These are phyloP conservation scores for Pestalotiopsis sp. DNA, from an alignment of 2,329 filamentous ascomycete species.

Conservation along the genomic window DNA sequence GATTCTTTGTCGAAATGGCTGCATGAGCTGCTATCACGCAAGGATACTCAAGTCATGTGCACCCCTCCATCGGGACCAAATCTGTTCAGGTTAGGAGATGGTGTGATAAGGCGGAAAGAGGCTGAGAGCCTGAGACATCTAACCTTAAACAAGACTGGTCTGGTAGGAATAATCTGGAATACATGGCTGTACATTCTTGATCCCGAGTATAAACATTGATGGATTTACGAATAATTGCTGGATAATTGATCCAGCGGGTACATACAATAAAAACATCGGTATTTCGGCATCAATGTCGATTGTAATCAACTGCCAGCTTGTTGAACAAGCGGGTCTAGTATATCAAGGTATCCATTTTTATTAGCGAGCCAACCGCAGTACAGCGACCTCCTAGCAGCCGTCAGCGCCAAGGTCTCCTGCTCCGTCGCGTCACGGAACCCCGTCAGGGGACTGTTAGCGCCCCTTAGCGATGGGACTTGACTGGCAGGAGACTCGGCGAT, in stretches of 20 bases:
- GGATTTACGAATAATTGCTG: too few species aligned
- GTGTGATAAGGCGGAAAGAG: not conserved
- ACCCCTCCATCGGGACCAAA: not conserved
- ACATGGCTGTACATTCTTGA: too few species aligned
- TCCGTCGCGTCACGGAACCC: not conserved
- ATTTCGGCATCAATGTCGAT: not conserved
- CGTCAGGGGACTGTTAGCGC: conserved; percentile 11
- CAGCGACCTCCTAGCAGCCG: not conserved
- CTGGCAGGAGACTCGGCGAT: not conserved
- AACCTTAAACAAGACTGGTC: too few species aligned
- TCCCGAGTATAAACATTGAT: too few species aligned
- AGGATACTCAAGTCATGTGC: not conserved
- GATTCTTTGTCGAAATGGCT: not conserved
- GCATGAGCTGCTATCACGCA: not conserved
- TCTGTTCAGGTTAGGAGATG: not conserved
- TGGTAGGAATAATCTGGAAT: too few species aligned
- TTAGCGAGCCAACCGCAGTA: not conserved
- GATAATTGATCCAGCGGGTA: too few species aligned
- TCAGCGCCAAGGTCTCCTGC: not conserved
- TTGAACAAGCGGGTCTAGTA: not conserved
- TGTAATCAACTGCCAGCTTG: not conserved
- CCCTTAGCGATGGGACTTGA: not conserved
- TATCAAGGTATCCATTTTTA: not conserved
- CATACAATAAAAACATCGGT: not conserved
- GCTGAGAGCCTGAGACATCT: not conserved